Percentiles rank a stretch among this genome's conserved stretches.
Evolutionary conservation across 192 early-diverging fungal genomes (phyloP).

Genomic region (Coemansia pectinata): DNA sequence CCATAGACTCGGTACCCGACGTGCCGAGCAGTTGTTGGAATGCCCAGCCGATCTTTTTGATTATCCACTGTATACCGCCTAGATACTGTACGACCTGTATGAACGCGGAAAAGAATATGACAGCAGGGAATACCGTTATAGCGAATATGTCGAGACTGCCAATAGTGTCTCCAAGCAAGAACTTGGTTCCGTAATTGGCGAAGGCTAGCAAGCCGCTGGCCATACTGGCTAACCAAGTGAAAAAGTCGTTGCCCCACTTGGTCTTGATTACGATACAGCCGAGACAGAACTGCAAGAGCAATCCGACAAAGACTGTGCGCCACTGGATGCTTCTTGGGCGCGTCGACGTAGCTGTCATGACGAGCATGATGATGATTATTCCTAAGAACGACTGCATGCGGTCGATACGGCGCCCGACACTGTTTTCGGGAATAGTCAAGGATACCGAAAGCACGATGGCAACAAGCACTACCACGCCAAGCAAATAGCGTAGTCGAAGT

Average conservation of each 20-base stretch:
- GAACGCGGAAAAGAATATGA: constrained; percentile 87
- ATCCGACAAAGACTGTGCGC: constrained; percentile 70
- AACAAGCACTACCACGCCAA: constrained; percentile 60
- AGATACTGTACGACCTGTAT: constrained; percentile 83
- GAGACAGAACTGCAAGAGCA: constrained; percentile 75
- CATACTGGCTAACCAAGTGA: constrained; percentile 65
- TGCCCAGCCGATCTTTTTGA: constrained; percentile 63
- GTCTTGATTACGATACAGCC: constrained; percentile 80
- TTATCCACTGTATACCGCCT: constrained; percentile 80
- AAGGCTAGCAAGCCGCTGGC: constrained; percentile 65
- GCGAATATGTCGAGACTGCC: constrained; percentile 60
- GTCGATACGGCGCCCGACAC: constrained; percentile 61
- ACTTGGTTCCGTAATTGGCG: constrained; percentile 66
- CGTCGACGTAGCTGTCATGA: constrained; percentile 59
- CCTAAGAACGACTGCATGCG: constrained; percentile 78
- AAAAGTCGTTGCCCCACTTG: constrained; percentile 68
- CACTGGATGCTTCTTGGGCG: constrained; percentile 69
- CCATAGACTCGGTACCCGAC: constrained; percentile 81
- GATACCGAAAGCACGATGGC: constrained; percentile 58
- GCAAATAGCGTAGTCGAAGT: constrained; percentile 44
- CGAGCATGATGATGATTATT: constrained; percentile 58
- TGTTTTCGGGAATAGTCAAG: constrained; percentile 27
- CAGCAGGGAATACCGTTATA: constrained; percentile 74
- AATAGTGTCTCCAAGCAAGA: constrained; percentile 65
- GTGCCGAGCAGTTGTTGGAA: constrained; percentile 70